A percentile compares a stretch with the other conserved stretches of the same genome.
Conservation (phyloP, 768 basidiomycete species). For the Psilocybe cubensis region DNA sequence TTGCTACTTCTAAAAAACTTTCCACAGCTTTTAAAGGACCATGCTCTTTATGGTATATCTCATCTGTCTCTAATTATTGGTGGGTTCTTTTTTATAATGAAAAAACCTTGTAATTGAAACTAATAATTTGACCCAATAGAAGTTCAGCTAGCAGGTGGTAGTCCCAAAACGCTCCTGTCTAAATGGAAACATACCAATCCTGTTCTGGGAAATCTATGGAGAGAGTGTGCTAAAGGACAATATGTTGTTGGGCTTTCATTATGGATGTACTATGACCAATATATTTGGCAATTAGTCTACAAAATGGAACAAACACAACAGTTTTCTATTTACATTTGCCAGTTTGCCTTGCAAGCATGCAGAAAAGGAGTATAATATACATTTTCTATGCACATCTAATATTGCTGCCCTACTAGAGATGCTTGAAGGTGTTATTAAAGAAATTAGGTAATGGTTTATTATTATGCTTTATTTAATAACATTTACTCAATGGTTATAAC, state of each 20-base stretch:
- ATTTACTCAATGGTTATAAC: not conserved
- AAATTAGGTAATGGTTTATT: constrained; percentile 26
- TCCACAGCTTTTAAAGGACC: not conserved
- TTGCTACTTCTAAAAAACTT: constrained; percentile 9
- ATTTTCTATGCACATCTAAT: constrained; percentile 48
- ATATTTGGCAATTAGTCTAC: constrained; percentile 49
- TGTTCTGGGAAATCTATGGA: constrained; percentile 28
- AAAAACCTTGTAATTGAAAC: too few relatives aligned
- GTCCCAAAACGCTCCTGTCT: not conserved
- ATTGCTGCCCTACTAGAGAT: constrained; percentile 43
- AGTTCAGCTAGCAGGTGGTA: not conserved
- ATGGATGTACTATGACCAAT: constrained; percentile 48
- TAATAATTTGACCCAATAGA: not conserved
- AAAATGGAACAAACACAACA: constrained; percentile 52
- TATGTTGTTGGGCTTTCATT: constrained; percentile 34
- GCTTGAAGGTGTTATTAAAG: constrained; percentile 38
- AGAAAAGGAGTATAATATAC: constrained; percentile 29
- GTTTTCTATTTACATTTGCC: constrained; percentile 33
- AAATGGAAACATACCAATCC: constrained; percentile 7
- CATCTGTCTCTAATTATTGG: constrained; percentile 9
- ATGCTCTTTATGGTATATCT: not conserved
- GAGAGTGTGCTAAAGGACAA: constrained; percentile 27
- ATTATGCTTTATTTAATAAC: not conserved
- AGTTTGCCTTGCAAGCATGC: not conserved
- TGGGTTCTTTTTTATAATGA: not conserved